Conservation (phyloP, 139 green algal genomes). For the Haematococcus sp. region DNA sequence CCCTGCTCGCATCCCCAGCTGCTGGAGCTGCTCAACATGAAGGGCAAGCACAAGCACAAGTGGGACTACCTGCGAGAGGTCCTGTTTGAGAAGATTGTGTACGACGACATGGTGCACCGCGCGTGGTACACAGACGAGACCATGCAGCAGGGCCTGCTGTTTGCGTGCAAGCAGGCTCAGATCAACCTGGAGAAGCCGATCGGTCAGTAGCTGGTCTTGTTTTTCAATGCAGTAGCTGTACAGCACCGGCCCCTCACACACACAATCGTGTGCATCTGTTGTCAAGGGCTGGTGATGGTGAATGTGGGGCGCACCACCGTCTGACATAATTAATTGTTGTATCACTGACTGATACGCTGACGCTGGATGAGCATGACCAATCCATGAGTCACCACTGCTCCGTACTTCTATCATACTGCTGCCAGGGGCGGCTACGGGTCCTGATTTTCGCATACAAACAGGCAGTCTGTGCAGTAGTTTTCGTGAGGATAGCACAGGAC, state of each 20-base stretch:
- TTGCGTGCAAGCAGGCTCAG: conserved; percentile 37
- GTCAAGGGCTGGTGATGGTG: not conserved
- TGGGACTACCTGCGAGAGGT: conserved; percentile 51
- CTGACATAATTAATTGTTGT: too few species aligned
- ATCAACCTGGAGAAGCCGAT: conserved; percentile 41
- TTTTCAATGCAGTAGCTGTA: too few species aligned
- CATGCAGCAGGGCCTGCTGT: conserved; percentile 28
- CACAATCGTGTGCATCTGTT: not conserved
- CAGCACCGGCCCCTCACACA: too few species aligned
- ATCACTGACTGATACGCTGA: too few species aligned
- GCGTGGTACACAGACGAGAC: conserved; percentile 30
- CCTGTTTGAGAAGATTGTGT: conserved; percentile 49
- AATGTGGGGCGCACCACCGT: not conserved
- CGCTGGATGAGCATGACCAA: too few species aligned
- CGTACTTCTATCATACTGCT: too few species aligned
- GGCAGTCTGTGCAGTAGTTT: too few species aligned
- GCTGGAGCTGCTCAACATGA: conserved; percentile 63
- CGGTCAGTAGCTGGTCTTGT: conserved; percentile 22
- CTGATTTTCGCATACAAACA: too few species aligned
- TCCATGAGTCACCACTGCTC: too few species aligned
- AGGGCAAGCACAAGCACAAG: conserved; percentile 57
- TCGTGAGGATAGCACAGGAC: too few species aligned
- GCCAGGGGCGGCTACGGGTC: too few species aligned
- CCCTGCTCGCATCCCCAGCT: conserved; percentile 17
- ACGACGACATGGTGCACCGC: conserved; percentile 47